phyloP scores from a whole-genome alignment of 2,329 filamentous ascomycete species.

The Pezicula neosporulosa region DNA sequence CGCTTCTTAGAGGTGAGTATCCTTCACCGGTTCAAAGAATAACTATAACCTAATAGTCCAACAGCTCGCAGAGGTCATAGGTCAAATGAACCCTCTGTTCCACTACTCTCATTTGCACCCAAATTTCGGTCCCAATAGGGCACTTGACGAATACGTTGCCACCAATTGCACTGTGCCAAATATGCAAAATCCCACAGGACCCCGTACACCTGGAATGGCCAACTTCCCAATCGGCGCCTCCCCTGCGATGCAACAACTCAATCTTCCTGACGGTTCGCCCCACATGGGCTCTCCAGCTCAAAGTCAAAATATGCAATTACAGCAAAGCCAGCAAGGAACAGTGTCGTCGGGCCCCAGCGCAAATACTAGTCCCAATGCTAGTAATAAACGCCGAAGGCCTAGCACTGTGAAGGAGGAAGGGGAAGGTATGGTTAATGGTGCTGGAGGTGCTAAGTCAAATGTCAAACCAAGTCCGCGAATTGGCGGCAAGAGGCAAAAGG shows the following conservation, averaged over 20 bases:
- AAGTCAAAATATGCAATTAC: conserved; percentile 61
- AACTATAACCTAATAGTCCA: conserved; percentile 21
- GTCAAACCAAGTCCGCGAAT: conserved; percentile 38
- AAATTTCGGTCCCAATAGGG: conserved; percentile 50
- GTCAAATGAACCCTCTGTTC: conserved; percentile 64
- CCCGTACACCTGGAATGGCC: conserved; percentile 26
- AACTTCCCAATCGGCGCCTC: conserved; percentile 55
- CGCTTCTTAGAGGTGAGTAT: conserved; percentile 58
- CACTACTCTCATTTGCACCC: conserved; percentile 52
- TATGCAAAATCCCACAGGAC: conserved; percentile 15
- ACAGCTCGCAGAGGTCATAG: conserved; percentile 63
- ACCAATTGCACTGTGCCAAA: conserved; percentile 34
- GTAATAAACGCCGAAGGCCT: conserved; percentile 34
- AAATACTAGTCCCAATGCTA: conserved; percentile 47
- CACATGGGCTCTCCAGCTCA: conserved; percentile 54
- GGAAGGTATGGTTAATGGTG: conserved; percentile 26
- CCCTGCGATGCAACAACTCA: conserved; percentile 56
- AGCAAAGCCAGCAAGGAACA: conserved; percentile 66
- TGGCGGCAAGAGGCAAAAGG: conserved; percentile 33
- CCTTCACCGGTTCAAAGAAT: background rate
- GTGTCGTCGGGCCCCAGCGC: conserved; percentile 63
- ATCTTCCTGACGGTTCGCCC: conserved; percentile 56
- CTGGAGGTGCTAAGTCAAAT: conserved; percentile 21
- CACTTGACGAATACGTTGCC: conserved; percentile 57
- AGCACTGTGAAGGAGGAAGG: conserved; percentile 34